A percentile compares a stretch with the other conserved stretches of the same genome.
phyloP scores from a whole-genome alignment of 108 stramenopile species.

The Skeletonema potamos region DNA sequence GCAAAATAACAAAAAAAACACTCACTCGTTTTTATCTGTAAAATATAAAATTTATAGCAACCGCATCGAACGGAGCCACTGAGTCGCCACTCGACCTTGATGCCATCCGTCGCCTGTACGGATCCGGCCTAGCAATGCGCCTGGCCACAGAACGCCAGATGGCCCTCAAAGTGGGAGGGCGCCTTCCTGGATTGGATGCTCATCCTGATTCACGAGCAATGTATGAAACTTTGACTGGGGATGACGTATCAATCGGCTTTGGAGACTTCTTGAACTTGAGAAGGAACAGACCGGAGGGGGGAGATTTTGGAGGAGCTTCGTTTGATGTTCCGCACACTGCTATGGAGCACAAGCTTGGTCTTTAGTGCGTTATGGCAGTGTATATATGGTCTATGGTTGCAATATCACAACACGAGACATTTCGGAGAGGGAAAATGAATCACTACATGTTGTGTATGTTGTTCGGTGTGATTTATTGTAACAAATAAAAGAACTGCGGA shows the following conservation, averaged over 20 bases:
- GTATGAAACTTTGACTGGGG: constrained; percentile 77
- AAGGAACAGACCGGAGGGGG: constrained; percentile 57
- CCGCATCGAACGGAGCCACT: constrained; percentile 23
- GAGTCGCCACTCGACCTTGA: constrained; percentile 54
- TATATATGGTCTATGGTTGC: background rate
- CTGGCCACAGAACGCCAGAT: constrained; percentile 80
- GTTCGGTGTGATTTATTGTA: background rate
- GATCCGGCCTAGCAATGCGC: constrained; percentile 84
- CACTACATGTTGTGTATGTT: background rate
- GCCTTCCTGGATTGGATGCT: constrained; percentile 56
- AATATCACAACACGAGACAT: background rate
- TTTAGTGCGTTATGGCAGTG: constrained; percentile 36
- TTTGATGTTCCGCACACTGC: constrained; percentile 55
- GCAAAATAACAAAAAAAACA: background rate
- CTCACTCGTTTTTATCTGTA: background rate
- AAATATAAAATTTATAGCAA: constrained; percentile 1
- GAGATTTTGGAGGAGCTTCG: constrained; percentile 14
- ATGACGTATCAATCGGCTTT: constrained; percentile 73
- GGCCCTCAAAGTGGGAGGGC: constrained; percentile 59
- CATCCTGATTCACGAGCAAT: constrained; percentile 58
- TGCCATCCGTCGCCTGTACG: constrained; percentile 80
- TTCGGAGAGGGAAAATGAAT: background rate
- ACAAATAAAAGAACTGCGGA: too few species aligned
- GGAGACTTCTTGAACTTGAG: constrained; percentile 70
- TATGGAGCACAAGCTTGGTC: constrained; percentile 80